Percentiles rank a stretch among this genome's conserved stretches.
Conservation (phyloP, 164 flowering plant genomes). For the Nymphaea colorata region DNA sequence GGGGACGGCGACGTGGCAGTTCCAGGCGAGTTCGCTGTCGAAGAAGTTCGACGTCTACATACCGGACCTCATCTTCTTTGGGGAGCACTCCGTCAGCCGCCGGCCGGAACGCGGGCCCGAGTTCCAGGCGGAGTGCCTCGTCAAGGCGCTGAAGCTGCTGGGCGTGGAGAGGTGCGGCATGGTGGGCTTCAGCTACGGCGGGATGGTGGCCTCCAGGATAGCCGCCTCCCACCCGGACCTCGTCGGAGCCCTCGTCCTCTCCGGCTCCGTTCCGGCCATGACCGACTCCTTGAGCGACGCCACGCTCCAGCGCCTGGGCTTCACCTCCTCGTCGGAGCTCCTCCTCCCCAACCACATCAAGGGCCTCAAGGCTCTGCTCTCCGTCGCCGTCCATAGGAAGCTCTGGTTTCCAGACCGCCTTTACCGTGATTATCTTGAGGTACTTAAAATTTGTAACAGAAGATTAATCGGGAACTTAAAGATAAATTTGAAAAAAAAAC, state of each 20-base stretch:
- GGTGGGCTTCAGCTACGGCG: constrained; percentile 87
- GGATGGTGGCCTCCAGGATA: constrained; percentile 76
- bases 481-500: too few relatives aligned
- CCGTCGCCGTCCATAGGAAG: constrained; percentile 52
- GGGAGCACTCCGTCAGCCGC: constrained; percentile 35
- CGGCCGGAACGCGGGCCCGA: constrained; percentile 40
- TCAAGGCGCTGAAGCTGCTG: constrained; percentile 31
- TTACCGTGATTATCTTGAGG: constrained; percentile 63
- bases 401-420: constrained; percentile 66
- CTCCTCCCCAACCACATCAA: constrained; percentile 52
- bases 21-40: constrained; percentile 58
- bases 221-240: constrained; percentile 51
- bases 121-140: constrained; percentile 64
- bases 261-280: constrained; percentile 62
- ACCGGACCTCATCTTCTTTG: constrained; percentile 82
- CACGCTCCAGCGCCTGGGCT: constrained; percentile 36
- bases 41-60: constrained; percentile 52
- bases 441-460: constrained; percentile 2
- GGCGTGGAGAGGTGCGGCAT: constrained; percentile 47
- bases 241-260: constrained; percentile 44
- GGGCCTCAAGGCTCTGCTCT: constrained; percentile 60
- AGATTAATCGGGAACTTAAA: too few relatives aligned
- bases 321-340: constrained; percentile 56
- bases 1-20: constrained; percentile 86
- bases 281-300: constrained; percentile 41